Percentiles rank a stretch among this genome's conserved stretches.
phyloP scores from a whole-genome alignment of 352 stramenopile genomes.

The Thalassiosira sp. region DNA sequence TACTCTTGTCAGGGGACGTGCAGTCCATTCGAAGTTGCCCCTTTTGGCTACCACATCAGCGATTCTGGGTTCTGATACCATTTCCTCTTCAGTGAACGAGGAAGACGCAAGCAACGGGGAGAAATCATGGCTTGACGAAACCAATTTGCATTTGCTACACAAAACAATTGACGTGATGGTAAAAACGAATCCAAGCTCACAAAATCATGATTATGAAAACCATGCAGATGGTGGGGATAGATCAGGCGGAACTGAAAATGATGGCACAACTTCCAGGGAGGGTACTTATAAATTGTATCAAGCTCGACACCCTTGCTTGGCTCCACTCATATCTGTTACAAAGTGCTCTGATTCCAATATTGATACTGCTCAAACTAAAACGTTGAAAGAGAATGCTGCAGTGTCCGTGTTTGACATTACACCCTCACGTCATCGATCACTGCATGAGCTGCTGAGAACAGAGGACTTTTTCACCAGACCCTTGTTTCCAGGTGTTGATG shows the following conservation, averaged over 20 bases:
- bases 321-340: slow-evolving; percentile 33
- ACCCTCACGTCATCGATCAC: slow-evolving; percentile 23
- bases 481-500: slow-evolving; percentile 20
- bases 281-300: slow-evolving; percentile 41
- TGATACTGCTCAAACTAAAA: not conserved
- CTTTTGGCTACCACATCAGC: slow-evolving; percentile 18
- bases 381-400: slow-evolving; percentile 6
- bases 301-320: slow-evolving; percentile 41
- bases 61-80: not conserved
- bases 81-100: not conserved
- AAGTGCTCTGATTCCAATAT: slow-evolving; percentile 14
- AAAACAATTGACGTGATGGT: slow-evolving; percentile 23
- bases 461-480: slow-evolving; percentile 27
- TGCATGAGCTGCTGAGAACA: slow-evolving; percentile 27
- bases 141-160: slow-evolving; percentile 43
- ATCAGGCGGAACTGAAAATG: not conserved
- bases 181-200: slow-evolving; percentile 8
- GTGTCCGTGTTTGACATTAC: slow-evolving; percentile 51
- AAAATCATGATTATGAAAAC: not conserved
- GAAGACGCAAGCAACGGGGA: not conserved
- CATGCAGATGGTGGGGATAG: not conserved
- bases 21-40: slow-evolving; percentile 29
- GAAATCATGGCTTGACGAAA: not conserved
- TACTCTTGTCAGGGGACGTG: slow-evolving; percentile 19
- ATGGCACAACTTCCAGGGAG: not conserved